Percentiles rank a stretch among this genome's conserved stretches.
Evolutionary conservation across 306 rosid species (phyloP).

Genomic region (Datisca glomerata): DNA sequence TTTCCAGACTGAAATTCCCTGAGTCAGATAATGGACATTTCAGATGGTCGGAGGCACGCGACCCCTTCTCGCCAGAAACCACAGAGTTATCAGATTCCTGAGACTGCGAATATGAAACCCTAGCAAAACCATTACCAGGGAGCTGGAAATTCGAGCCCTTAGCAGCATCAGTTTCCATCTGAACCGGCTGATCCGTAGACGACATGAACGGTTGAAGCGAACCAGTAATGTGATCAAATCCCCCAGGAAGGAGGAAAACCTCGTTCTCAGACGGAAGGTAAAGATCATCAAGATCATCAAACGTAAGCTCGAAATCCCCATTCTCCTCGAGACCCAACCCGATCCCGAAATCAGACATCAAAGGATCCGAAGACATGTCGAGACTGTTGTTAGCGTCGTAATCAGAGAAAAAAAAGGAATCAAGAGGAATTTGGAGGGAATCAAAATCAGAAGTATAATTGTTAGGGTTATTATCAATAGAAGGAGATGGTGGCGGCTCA

Average conservation of each 20-base stretch:
- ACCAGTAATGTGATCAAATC: slow-evolving; percentile 11
- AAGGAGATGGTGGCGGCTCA: slow-evolving; percentile 3
- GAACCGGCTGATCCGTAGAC: slow-evolving; percentile 2
- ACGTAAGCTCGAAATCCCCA: slow-evolving; percentile 47
- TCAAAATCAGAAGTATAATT: slow-evolving; percentile 29
- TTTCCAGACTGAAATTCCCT: slow-evolving; percentile 8
- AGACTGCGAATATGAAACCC: slow-evolving; percentile 27
- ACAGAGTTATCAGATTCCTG: slow-evolving; percentile 19
- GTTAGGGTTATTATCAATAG: slow-evolving; percentile 11
- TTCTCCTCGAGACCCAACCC: slow-evolving; percentile 26
- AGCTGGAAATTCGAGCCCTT: slow-evolving; percentile 5
- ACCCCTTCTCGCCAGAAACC: not conserved
- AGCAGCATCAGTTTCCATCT: not conserved
- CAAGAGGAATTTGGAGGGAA: slow-evolving; percentile 41
- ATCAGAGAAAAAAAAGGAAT: slow-evolving; percentile 30
- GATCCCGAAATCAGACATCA: slow-evolving; percentile 38
- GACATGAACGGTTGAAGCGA: slow-evolving; percentile 2
- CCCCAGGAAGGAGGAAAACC: slow-evolving; percentile 38
- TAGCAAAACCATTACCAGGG: slow-evolving; percentile 23
- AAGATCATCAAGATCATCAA: slow-evolving; percentile 53
- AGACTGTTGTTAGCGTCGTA: not conserved
- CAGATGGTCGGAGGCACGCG: not conserved
- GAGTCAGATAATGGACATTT: slow-evolving; percentile 15
- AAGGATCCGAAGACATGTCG: slow-evolving; percentile 3
- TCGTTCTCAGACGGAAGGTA: slow-evolving; percentile 47